Evolutionary conservation across 495 filamentous ascomycete species (phyloP), one percentile per base, ranked within the genome.

Genomic region (Aspergillus homomorphus): DNA sequence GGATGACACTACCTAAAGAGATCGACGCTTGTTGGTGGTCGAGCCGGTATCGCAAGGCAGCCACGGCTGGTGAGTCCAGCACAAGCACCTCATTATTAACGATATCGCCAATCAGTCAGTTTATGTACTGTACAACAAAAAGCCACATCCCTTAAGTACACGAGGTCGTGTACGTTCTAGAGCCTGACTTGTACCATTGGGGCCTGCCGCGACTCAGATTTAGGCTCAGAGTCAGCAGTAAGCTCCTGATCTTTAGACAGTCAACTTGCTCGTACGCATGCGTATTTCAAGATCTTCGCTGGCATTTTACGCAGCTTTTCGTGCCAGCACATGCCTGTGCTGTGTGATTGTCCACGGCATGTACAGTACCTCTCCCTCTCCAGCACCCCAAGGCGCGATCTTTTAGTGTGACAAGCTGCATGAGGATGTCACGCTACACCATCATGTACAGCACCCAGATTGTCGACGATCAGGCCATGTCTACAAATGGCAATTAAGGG

Each of bases 11-110:
- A 57, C 30, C 3, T 16, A 6, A 24, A 45, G 48, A 51, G 55
- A 57, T 57, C 55, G 55, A 45, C 46, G 55, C 55, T 57, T 57
- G 55, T 43, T 24, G 45, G 54, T 38, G 44, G 42, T 46, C 23
- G 44, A 41, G 10, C 24, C 9, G n/a, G n/a, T n/a, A n/a, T n/a
- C n/a, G n/a, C n/a, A n/a, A n/a, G n/a, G n/a, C n/a, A n/a, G n/a
- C n/a, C n/a, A n/a, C n/a, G n/a, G n/a, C n/a, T n/a, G n/a, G n/a
- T n/a, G n/a, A n/a, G 26, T 28, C 26, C 26, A 28, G 9, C 26
- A 28, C 26, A 28, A 28, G 26, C 26, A 28, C 26, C 3, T 28
- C 15, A 38, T 38, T 38, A 38, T 38, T 38, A 38, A 38, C 15
- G 33, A 5, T 10, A 38, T 14, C n/a, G n/a, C n/a, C n/a, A n/a